Base-by-base conservation (phyloP, 179 eudicot genomes). In the Corrigiola litoralis region DNA sequence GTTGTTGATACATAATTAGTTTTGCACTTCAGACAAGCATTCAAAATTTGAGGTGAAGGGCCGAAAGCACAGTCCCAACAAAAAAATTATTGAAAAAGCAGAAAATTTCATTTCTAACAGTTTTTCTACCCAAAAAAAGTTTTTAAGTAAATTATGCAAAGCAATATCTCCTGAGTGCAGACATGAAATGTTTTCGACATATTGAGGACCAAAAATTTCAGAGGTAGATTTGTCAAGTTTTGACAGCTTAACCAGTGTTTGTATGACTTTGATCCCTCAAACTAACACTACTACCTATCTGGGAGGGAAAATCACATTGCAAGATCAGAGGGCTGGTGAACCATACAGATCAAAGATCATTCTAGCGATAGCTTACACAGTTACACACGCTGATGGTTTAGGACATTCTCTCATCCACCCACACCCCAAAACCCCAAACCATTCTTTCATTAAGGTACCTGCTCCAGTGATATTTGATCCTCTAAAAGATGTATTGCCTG, bases 401-500 rank as follows among this genome's bases (percentile, higher is more conserved):
- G 16, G n/a, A 40, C 44, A 40, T 8, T 40, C 12, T n/a, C 13
- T n/a, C n/a, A n/a, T n/a, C 11, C 44, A 14, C 44, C 44, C 2
- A 6, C 44, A 40, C 14, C 44, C 14, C 4, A 10, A 10, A 40
- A 6, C 44, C 2, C 11, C 16, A 40, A 8, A 40, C 44, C 11
- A 40, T 40, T 11, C 14, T 54, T 7, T 32, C 2, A 27, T 14
- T 31, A 13, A 9, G 5, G 16, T 80, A 89, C 97, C 98, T 72
- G 98, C 98, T 49, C 98, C 98, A 18, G 87, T 85, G 73, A 92
- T 85, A 49, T 42, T 70, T 56, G 98, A 82, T 27, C 96, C 96
- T 79, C 53, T 87, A 75, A 92, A 92, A 57, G 98, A 89, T 57
- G 98, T 92, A 68, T 89, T 92, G 24, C 98, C 96, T 3, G 96